phyloP scores from a whole-genome alignment of 495 filamentous ascomycete species.

The Aspergillus affinis region DNA sequence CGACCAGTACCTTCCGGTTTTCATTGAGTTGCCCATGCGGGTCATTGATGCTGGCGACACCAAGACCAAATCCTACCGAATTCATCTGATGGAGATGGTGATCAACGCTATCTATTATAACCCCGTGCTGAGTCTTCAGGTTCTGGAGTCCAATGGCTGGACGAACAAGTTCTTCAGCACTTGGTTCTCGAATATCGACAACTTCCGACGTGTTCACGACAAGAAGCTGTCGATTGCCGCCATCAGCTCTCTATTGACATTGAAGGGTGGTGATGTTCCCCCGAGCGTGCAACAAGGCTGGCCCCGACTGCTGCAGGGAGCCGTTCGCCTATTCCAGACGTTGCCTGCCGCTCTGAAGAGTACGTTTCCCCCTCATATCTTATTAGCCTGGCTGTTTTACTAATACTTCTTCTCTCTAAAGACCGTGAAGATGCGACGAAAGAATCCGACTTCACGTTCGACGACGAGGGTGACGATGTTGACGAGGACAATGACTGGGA shows the following conservation, averaged over 20 bases:
- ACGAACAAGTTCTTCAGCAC: conserved; percentile 99
- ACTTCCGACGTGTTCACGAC: conserved; percentile 91
- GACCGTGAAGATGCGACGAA: conserved; percentile 90
- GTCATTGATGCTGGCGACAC: conserved; percentile 70
- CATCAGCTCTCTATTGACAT: conserved; percentile 77
- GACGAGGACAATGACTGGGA: conserved; percentile 70
- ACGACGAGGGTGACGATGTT: conserved; percentile 74
- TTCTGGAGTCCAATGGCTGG: conserved; percentile 87
- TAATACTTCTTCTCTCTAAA: conserved; percentile 30
- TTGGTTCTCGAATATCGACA: conserved; percentile 96
- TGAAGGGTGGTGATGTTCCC: conserved; percentile 76
- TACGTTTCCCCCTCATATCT: conserved; percentile 39
- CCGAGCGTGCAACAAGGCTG: conserved; percentile 89
- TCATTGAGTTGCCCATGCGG: conserved; percentile 84
- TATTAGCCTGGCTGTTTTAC: conserved; percentile 5
- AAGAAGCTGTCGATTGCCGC: conserved; percentile 97
- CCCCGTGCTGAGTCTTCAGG: conserved; percentile 73
- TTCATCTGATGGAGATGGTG: conserved; percentile 98
- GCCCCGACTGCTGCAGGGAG: conserved; percentile 91
- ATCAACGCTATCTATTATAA: conserved; percentile 99
- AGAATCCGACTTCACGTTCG: conserved; percentile 77
- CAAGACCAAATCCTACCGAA: conserved; percentile 80
- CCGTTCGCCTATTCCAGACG: conserved; percentile 87
- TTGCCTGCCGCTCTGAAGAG: conserved; percentile 82
- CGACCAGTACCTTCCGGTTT: conserved; percentile 81